A percentile compares a stretch with the other conserved stretches of the same genome.
phyloP scores from a whole-genome alignment of 2,329 filamentous ascomycete species.

The Diaporthe aspalathi region DNA sequence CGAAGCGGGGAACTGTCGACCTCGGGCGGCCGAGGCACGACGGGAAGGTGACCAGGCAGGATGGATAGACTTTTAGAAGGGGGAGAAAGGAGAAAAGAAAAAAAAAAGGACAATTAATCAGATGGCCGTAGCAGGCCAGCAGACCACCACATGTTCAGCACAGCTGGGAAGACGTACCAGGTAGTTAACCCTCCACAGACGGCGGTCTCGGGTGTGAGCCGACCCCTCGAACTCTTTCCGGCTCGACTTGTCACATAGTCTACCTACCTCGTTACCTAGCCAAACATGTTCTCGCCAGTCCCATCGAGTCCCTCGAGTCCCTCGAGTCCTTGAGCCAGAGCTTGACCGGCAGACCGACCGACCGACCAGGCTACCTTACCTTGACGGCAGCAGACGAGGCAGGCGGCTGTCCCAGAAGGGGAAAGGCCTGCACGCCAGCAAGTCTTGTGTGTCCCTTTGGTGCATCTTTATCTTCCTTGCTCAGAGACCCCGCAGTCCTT shows the following conservation, averaged over 20 bases:
- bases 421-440: constrained; percentile 19
- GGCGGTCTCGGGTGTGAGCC: constrained; percentile 9
- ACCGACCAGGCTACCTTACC: constrained; percentile 24
- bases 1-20: constrained; percentile 17
- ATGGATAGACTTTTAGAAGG: too few species aligned
- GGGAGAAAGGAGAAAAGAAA: too few species aligned
- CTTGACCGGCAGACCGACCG: not conserved
- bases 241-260: constrained; percentile 4
- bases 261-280: too few species aligned
- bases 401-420: constrained; percentile 7
- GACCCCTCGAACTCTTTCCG: constrained; percentile 9
- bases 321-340: constrained; percentile 2
- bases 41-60: not conserved
- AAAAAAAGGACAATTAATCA: not conserved
- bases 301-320: not conserved
- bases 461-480: not conserved
- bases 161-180: not conserved
- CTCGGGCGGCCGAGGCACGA: not conserved
- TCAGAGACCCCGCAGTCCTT: constrained; percentile 26
- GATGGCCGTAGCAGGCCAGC: not conserved
- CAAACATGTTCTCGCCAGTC: not conserved
- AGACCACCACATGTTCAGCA: constrained; percentile 9
- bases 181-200: constrained; percentile 7
- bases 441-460: constrained; percentile 21
- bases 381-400: constrained; percentile 3